phyloP scores from a whole-genome alignment of 345 rosid genomes.

The Trapa bicornis region DNA sequence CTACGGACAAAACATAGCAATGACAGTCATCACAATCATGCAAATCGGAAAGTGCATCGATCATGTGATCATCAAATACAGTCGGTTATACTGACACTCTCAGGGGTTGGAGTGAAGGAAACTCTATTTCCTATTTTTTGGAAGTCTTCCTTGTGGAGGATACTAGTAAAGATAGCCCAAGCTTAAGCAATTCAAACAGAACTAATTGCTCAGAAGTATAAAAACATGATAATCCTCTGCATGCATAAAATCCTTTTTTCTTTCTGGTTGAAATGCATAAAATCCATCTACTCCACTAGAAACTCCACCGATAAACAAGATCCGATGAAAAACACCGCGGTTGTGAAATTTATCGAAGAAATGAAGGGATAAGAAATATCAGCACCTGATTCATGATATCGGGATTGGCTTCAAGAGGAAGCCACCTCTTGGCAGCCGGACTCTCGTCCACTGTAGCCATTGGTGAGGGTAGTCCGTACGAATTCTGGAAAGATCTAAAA shows the following conservation, averaged over 20 bases:
- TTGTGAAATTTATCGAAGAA: no score
- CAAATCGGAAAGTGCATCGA: background rate
- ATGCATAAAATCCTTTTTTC: background rate
- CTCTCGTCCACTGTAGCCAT: slow-evolving; percentile 51
- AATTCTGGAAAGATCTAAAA: background rate
- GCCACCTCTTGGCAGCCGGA: slow-evolving; percentile 73
- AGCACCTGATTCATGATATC: slow-evolving; percentile 94
- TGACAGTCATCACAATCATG: background rate
- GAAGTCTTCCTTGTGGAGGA: no score
- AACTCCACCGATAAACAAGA: no score
- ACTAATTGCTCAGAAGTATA: background rate
- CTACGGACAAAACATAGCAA: slow-evolving; percentile 22
- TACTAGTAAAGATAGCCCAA: background rate
- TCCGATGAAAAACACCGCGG: no score
- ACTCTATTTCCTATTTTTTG: no score
- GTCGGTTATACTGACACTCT: no score
- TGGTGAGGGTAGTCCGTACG: background rate
- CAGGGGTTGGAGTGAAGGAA: no score
- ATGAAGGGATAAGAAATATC: background rate
- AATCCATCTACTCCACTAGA: background rate
- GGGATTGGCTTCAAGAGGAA: slow-evolving; percentile 98
- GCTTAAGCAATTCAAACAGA: background rate
- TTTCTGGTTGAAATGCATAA: background rate
- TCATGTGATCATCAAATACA: background rate
- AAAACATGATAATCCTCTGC: background rate